A percentile compares a stretch with the other conserved stretches of the same genome.
phyloP scores from a whole-genome alignment of 2,329 filamentous ascomycete genomes.

The Cadophora luteo-olivacea region DNA sequence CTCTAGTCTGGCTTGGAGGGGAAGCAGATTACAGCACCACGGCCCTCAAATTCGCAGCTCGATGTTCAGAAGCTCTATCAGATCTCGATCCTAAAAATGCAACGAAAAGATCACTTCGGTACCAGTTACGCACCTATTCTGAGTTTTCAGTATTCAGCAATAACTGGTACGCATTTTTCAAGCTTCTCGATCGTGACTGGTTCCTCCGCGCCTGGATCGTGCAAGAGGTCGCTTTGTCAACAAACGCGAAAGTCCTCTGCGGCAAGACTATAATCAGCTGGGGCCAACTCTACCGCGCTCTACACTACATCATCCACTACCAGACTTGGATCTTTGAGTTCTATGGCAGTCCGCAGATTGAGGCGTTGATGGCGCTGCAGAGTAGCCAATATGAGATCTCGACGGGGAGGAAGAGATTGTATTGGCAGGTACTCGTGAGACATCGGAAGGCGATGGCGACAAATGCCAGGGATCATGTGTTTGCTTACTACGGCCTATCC shows the following conservation, averaged over 20 bases:
- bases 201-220: conserved; percentile 24
- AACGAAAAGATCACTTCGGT: neutral
- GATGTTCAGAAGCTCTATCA: conserved; percentile 2
- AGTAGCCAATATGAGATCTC: conserved; percentile 14
- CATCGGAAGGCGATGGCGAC: conserved; percentile 12
- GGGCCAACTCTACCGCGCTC: neutral
- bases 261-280: conserved; percentile 10
- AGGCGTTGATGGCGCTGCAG: conserved; percentile 1
- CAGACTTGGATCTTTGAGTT: conserved; percentile 23
- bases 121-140: neutral
- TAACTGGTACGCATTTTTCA: conserved; percentile 15
- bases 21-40: conserved; percentile 4
- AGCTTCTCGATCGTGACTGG: conserved; percentile 18
- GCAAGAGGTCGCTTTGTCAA: conserved; percentile 20
- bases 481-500: conserved; percentile 20
- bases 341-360: conserved; percentile 15
- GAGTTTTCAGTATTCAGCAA: conserved; percentile 12
- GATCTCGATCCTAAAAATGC: neutral
- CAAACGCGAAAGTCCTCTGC: conserved; percentile 9
- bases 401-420: conserved; percentile 8
- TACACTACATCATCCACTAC: conserved; percentile 10
- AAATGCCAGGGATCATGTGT: conserved; percentile 20
- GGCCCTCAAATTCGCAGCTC: conserved; percentile 7
- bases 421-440: conserved; percentile 13
- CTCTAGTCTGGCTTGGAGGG: conserved; percentile 6